These are phyloP conservation scores for Candida dajiaensis DNA, from an alignment of 805 yeast genomes.

Conservation along the genomic window DNA sequence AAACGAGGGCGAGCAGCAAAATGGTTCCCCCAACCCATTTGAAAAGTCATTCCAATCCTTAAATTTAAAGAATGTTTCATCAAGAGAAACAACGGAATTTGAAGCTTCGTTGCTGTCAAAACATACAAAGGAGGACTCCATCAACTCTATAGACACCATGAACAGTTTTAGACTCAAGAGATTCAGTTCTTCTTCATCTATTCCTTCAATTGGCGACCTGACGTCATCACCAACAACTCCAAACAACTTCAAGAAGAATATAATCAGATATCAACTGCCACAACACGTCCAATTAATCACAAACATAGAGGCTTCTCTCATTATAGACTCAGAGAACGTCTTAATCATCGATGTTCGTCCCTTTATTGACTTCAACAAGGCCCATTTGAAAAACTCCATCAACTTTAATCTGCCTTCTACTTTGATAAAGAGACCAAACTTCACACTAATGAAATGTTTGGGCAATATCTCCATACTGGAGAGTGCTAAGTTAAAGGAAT, in stretches of 20 bases:
- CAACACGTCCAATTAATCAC: slow-evolving; percentile 6
- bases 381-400: slow-evolving; percentile 54
- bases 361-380: slow-evolving; percentile 60
- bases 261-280: slow-evolving; percentile 13
- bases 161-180: slow-evolving; percentile 12
- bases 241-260: slow-evolving; percentile 9
- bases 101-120: background rate
- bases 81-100: slow-evolving; percentile 3
- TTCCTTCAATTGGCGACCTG: slow-evolving; percentile 6
- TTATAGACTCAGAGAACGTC: slow-evolving; percentile 17
- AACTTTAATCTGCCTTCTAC: slow-evolving; percentile 91
- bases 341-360: slow-evolving; percentile 78
- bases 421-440: slow-evolving; percentile 66
- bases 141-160: slow-evolving; percentile 15
- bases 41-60: slow-evolving; percentile 5
- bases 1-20: background rate
- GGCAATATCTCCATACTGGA: slow-evolving; percentile 54
- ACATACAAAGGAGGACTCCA: slow-evolving; percentile 8
- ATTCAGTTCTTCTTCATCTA: slow-evolving; percentile 16
- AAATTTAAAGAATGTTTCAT: background rate
- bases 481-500: slow-evolving; percentile 34
- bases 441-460: slow-evolving; percentile 56
- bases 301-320: slow-evolving; percentile 5
- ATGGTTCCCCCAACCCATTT: slow-evolving; percentile 2
- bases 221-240: slow-evolving; percentile 6